A percentile compares a stretch with the other conserved stretches of the same genome.
Conservation (phyloP, 75 land plant genomes). For the Isoetes taiwanensis region DNA sequence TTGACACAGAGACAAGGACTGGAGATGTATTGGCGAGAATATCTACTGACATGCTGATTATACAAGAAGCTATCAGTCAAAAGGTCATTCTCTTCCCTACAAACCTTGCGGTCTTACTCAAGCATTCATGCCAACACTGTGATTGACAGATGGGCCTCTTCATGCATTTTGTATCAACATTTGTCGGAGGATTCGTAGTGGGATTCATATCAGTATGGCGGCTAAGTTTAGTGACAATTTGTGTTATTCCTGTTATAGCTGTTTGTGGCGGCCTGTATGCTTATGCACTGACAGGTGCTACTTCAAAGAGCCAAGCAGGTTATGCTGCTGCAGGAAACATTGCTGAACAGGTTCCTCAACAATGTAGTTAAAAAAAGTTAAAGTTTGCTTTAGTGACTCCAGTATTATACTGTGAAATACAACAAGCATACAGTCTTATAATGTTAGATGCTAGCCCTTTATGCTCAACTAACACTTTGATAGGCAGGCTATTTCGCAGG, state of each 20-base stretch:
- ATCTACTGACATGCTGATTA: constrained; percentile 5
- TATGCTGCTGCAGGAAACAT: constrained; percentile 77
- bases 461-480: too few relatives aligned
- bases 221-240: constrained; percentile 72
- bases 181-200: constrained; percentile 11
- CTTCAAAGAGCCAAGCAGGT: constrained; percentile 51
- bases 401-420: too few relatives aligned
- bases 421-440: too few relatives aligned
- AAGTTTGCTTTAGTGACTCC: not conserved
- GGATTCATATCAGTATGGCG: constrained; percentile 57
- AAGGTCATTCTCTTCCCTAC: too few relatives aligned
- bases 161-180: constrained; percentile 9
- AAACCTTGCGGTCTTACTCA: too few relatives aligned
- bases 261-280: constrained; percentile 76
- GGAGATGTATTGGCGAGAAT: constrained; percentile 9
- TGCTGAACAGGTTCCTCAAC: constrained; percentile 63
- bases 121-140: too few relatives aligned
- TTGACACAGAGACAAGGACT: constrained; percentile 10
- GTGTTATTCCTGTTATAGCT: constrained; percentile 79
- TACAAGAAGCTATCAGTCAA: constrained; percentile 17
- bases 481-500: constrained; percentile 31
- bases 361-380: not conserved
- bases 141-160: constrained; percentile 11
- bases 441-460: too few relatives aligned
- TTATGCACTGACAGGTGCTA: constrained; percentile 49